These are phyloP conservation scores for Aschersonia sp. DNA, from an alignment of 2,329 filamentous ascomycete genomes.

Conservation along the genomic window DNA sequence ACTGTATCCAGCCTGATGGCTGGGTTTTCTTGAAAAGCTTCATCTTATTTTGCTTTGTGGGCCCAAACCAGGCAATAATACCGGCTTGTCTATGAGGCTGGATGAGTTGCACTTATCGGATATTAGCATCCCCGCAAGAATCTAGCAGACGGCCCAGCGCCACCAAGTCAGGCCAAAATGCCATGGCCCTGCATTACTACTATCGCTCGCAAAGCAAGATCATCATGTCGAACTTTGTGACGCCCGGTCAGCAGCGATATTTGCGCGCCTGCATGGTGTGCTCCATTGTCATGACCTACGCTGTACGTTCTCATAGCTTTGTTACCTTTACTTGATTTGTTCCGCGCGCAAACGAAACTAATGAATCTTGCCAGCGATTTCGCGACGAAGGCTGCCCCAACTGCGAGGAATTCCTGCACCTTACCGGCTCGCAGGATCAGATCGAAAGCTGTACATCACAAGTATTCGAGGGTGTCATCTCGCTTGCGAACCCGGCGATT, in stretches of 20 bases:
- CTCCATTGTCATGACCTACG: constrained; percentile 77
- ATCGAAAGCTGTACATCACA: constrained; percentile 90
- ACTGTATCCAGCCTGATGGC: background rate
- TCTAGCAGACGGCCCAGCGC: background rate
- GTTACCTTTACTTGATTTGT: background rate
- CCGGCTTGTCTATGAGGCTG: no score
- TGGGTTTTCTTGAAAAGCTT: no score
- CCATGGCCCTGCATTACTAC: background rate
- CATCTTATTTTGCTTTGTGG: no score
- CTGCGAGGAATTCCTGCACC: constrained; percentile 84
- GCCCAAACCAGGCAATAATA: no score
- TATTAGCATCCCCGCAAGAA: constrained; percentile 2
- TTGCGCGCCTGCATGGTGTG: constrained; percentile 98
- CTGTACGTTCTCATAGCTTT: constrained; percentile 30
- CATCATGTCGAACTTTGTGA: constrained; percentile 43
- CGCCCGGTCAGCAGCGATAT: constrained; percentile 65
- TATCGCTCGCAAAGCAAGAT: background rate
- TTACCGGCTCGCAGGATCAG: constrained; percentile 62
- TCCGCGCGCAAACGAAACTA: no score
- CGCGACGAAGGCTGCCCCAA: constrained; percentile 82
- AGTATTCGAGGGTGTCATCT: constrained; percentile 87
- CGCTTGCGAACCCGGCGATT: constrained; percentile 63
- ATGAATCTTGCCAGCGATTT: constrained; percentile 50
- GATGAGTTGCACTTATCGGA: constrained; percentile 2
- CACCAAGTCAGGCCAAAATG: background rate